Evolutionary conservation across 1,284 basidiomycete species (phyloP), one percentile per base, ranked within the genome.

Genomic region (Ganoderma leucocontextum): DNA sequence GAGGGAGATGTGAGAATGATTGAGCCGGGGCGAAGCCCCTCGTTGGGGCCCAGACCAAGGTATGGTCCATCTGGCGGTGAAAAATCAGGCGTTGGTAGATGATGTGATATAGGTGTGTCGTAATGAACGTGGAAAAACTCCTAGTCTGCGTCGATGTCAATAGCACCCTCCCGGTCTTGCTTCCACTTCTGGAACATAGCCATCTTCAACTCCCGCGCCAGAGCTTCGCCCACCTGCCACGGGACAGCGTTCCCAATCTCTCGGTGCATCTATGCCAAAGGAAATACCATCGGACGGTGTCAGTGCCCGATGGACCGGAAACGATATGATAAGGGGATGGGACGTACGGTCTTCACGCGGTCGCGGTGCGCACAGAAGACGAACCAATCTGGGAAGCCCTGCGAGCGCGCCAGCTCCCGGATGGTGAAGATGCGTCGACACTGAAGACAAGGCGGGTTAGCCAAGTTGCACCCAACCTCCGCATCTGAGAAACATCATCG

Each of bases 171-270:
- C 38, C 73, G 73, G 36, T 79, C 77, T 29, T 75, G 77, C 62
- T 72, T 73, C 89, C 89, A 91, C 61, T 83, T 79, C 69, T 83
- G 82, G 69, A 87, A 85, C 52, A 87, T 71, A 0, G 84, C 82
- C 10, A 82, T 78, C 19, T 83, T 79, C 42, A 94, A 81, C 73
- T 91, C 86, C 25, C 86, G 81, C 35, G 90, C 92, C 6, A 94
- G 79, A 0, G 92, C 92, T 36, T 78, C 77, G 13, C 84, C 84
- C 15, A 94, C 78, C 4, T 82, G 90, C 82, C 88, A 86, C 0
- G 92, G 87, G 1, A 93, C 90, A 0, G 91, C 91, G 72, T 94
- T 94, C 19, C 92, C 92, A 70, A 94, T 93, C 72, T 92, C 90
- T 42, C 89, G 83, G 70, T 92, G 91, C 82, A 93, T 90, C 91